Base-by-base conservation (phyloP, 257 asterid species). In the Fraxinus cuspidata region DNA sequence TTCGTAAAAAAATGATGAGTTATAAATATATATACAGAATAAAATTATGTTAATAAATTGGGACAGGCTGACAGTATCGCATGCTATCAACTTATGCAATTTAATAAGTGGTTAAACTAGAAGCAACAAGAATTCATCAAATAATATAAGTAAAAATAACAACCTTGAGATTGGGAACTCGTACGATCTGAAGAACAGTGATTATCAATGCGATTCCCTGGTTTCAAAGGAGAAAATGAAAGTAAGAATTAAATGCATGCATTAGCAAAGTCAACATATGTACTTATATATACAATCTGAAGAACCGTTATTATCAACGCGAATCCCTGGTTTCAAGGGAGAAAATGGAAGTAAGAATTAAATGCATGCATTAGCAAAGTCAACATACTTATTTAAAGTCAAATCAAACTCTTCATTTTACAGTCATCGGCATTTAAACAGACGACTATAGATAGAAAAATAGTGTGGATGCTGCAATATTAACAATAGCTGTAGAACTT, bases 171-270 rank as follows among this genome's bases (percentile, higher is more conserved):
- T 96, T 96, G 67, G 99, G 99, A 78, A 92, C 88, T 77, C 92
- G 91, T 49, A 96, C 79, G 40, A 96, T 87, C 87, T 96, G 99
- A 84, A 93, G 97, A 85, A 93, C 98, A 7, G 98, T 93, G 84
- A 90, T 81, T 72, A 96, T 96, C 96, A 96, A 88, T 2, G 97
- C 93, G 73, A 96, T 96, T 77, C 99, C 99, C 99, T 96, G 90
- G 66, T 74, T 37, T 72, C 74, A 67, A 56, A 81, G 70, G 67
- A 40, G 34, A 74, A 84, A 7, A 28, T 19, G 38, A 44, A 29
- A 42, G 68, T 71, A 65, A 80, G 82, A 12, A 16, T 49, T 32
- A 63, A 19, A 4, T 27, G 23, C 66, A 35, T 34, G 35, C 27
- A 5, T 49, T 51, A 9, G 35, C 12, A 66, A 71, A 58, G 35